phyloP scores from a whole-genome alignment of 768 basidiomycete species.

The Suillus cothurnatus region DNA sequence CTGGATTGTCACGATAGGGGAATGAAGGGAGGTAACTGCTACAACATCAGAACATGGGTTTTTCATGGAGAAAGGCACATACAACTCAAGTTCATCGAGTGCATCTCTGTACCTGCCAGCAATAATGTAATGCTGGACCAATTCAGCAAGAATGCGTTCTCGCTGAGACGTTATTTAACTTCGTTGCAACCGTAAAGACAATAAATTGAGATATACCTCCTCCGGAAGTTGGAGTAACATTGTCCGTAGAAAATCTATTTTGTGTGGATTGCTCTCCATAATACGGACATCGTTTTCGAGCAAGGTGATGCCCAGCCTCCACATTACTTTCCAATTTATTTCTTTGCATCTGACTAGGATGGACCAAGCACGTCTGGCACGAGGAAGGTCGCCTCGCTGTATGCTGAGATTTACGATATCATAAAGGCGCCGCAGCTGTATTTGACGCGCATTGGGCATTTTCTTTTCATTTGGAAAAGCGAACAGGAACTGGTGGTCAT shows the following conservation, averaged over 20 bases:
- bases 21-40: constrained; percentile 82
- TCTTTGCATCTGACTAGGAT: constrained; percentile 80
- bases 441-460: constrained; percentile 58
- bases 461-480: constrained; percentile 51
- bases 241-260: constrained; percentile 61
- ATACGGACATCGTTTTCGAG: constrained; percentile 40
- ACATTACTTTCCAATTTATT: constrained; percentile 71
- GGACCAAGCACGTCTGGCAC: constrained; percentile 72
- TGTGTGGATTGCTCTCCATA: constrained; percentile 33
- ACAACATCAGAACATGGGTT: constrained; percentile 5
- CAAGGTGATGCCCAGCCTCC: constrained; percentile 67
- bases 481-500: constrained; percentile 60
- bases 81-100: constrained; percentile 87
- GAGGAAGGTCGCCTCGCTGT: constrained; percentile 61
- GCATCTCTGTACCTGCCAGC: constrained; percentile 64
- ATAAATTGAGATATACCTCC: constrained; percentile 48
- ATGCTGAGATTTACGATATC: constrained; percentile 75
- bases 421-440: constrained; percentile 73
- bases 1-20: constrained; percentile 82
- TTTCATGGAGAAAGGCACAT: constrained; percentile 28
- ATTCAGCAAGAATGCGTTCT: constrained; percentile 73
- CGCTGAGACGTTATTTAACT: constrained; percentile 45
- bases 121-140: constrained; percentile 67
- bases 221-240: constrained; percentile 74
- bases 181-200: constrained; percentile 6